Evolutionary conservation across 2,329 filamentous ascomycete genomes (phyloP), one percentile per base, ranked within the genome.

Genomic region (Albifimbria verrucaria): DNA sequence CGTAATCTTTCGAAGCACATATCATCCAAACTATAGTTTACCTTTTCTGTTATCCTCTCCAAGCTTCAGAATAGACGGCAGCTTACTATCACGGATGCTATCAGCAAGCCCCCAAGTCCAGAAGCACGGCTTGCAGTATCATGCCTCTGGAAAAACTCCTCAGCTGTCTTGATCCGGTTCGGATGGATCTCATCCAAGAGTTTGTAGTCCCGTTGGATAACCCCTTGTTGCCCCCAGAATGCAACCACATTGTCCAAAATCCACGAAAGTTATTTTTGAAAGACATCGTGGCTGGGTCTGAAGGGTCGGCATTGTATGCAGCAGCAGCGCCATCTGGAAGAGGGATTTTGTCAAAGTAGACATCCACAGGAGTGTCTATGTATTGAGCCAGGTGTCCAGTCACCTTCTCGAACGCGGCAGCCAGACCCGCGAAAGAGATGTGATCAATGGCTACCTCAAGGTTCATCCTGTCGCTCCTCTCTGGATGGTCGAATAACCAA

Each of bases 171-270:
- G 52, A 79, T 74, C n/a, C 79, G 67, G 2, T 60, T 59, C 1
- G 79, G 79, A 59, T 77, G 70, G 48, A 83, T 81, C 63, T 77
- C 70, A 59, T 82, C 79, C 42, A 83, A 62, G 18, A 81, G 55
- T 15, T 58, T 65, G 58, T 79, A 80, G 58, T 82, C 73, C 48
- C 77, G 69, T 53, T 62, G 61, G 2, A 79, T 57, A 5, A 80
- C 56, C 73, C 74, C 24, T 63, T 60, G 50, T 77, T 75, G 0
- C 66, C 68, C 0, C 70, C 72, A 1, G 72, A 73, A 51, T 71
- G 50, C 45, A 65, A 70, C 67, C 72, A 82, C 50, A 75, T 54
- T 52, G 71, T 76, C 74, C 77, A 82, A 57, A 77, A 81, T 0
- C 72, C 77, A 0, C 72, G 73, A 57, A 82, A 82, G 57, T 81